These are phyloP conservation scores for Novymonas esmeraldas DNA, from an alignment of 208 protist species.

Conservation along the genomic window DNA sequence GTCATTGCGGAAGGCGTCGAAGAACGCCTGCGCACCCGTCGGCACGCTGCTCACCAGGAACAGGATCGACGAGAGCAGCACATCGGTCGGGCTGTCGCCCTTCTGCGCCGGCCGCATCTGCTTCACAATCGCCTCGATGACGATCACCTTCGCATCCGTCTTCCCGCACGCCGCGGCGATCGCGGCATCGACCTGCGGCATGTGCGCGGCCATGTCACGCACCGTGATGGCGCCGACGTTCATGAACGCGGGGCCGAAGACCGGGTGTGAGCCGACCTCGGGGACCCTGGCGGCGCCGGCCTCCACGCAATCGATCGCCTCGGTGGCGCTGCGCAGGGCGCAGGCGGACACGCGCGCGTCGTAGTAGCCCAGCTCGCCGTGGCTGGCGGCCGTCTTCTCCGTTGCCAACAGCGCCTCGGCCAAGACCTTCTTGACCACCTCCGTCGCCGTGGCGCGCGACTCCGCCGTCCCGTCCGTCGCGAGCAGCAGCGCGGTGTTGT, in stretches of 20 bases:
- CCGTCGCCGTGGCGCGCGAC: conserved; percentile 23
- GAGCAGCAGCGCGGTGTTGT: conserved; percentile 52
- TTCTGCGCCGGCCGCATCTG: conserved; percentile 47
- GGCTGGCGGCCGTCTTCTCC: conserved; percentile 26
- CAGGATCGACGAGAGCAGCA: conserved; percentile 55
- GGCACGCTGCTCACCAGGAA: conserved; percentile 42
- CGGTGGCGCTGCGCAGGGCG: conserved; percentile 31
- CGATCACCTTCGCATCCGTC: conserved; percentile 34
- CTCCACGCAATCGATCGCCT: conserved; percentile 34
- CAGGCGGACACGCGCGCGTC: conserved; percentile 45
- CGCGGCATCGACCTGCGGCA: conserved; percentile 27
- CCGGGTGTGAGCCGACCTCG: conserved; percentile 55
- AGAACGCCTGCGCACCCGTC: conserved; percentile 27
- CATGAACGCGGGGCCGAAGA: conserved; percentile 60
- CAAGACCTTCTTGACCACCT: conserved; percentile 26
- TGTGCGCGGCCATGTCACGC: conserved; percentile 12
- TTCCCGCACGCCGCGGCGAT: conserved; percentile 27
- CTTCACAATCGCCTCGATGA: conserved; percentile 58
- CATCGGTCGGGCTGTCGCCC: conserved; percentile 27
- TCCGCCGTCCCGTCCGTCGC: conserved; percentile 25
- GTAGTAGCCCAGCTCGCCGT: conserved; percentile 40
- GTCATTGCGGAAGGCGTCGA: conserved; percentile 40
- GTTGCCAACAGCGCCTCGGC: conserved; percentile 33
- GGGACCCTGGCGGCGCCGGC: conserved; percentile 16
- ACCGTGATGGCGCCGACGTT: conserved; percentile 39